Conservation (phyloP, 345 rosid species). For the Moricandia arvensis region DNA sequence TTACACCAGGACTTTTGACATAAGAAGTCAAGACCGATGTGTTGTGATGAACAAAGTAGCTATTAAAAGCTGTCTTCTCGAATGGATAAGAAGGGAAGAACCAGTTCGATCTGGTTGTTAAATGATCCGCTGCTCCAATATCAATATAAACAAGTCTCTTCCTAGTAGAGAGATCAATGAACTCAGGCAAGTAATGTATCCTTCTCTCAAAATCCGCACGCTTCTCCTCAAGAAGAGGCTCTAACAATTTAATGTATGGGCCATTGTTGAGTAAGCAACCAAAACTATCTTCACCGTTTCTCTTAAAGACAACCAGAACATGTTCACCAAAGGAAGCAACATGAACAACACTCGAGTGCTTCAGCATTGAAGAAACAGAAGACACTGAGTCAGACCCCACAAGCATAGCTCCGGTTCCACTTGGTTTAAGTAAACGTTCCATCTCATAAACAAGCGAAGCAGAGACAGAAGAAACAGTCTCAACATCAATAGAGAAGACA, state of each 20-base stretch:
- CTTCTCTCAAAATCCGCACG: slow-evolving; percentile 27
- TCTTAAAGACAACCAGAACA: slow-evolving; percentile 74
- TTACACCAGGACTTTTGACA: slow-evolving; percentile 65
- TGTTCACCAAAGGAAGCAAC: slow-evolving; percentile 55
- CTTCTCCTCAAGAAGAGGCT: slow-evolving; percentile 58
- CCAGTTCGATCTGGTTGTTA: slow-evolving; percentile 49
- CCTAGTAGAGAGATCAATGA: slow-evolving; percentile 47
- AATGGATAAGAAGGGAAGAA: slow-evolving; percentile 70
- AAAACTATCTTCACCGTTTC: slow-evolving; percentile 39
- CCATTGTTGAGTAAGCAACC: slow-evolving; percentile 56
- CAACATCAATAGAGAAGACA: slow-evolving; percentile 62
- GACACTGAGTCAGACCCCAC: slow-evolving; percentile 56
- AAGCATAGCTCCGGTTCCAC: slow-evolving; percentile 85
- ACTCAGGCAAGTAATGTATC: slow-evolving; percentile 57
- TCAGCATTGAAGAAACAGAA: slow-evolving; percentile 69
- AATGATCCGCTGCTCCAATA: slow-evolving; percentile 64
- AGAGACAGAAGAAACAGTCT: slow-evolving; percentile 56
- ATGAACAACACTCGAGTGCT: slow-evolving; percentile 62
- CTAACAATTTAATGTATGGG: slow-evolving; percentile 49
- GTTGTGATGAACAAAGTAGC: slow-evolving; percentile 77
- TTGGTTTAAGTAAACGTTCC: slow-evolving; percentile 75
- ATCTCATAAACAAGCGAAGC: slow-evolving; percentile 77
- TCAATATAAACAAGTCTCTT: slow-evolving; percentile 64
- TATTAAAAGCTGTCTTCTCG: slow-evolving; percentile 54
- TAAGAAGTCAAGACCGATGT: slow-evolving; percentile 67